phyloP scores from a whole-genome alignment of 2,329 filamentous ascomycete genomes.

The Beauveria sp. region DNA sequence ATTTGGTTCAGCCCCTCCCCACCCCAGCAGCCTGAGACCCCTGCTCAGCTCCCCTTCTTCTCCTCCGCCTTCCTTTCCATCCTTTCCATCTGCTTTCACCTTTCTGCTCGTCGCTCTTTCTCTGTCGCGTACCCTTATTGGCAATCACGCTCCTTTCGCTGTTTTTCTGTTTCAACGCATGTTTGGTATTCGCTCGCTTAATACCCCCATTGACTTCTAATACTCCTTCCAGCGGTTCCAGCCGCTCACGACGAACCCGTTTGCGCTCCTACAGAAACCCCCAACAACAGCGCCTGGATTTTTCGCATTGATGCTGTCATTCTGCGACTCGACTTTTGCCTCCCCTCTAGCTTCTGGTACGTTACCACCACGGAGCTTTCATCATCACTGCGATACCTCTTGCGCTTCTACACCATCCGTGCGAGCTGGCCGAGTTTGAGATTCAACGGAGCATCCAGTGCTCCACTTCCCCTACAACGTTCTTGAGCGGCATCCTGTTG shows the following conservation, averaged over 20 bases:
- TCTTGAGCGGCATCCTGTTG: neutral
- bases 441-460: neutral
- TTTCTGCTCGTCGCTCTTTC: slow-evolving; percentile 7
- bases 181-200: neutral
- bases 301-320: neutral
- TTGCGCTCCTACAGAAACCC: neutral
- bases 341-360: neutral
- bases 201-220: neutral
- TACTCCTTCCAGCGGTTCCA: neutral
- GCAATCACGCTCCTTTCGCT: neutral
- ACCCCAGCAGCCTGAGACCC: no score
- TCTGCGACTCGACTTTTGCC: neutral
- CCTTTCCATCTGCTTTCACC: neutral
- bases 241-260: neutral
- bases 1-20: neutral
- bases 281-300: neutral
- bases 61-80: neutral
- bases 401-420: slow-evolving; percentile 4
- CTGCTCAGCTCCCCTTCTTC: neutral
- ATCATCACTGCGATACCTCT: neutral
- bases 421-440: neutral
- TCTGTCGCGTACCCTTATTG: neutral
- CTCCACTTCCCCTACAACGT: neutral
- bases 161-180: neutral
- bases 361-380: neutral